phyloP scores from a whole-genome alignment of 805 yeast species.

The Millerozyma acaciae region DNA sequence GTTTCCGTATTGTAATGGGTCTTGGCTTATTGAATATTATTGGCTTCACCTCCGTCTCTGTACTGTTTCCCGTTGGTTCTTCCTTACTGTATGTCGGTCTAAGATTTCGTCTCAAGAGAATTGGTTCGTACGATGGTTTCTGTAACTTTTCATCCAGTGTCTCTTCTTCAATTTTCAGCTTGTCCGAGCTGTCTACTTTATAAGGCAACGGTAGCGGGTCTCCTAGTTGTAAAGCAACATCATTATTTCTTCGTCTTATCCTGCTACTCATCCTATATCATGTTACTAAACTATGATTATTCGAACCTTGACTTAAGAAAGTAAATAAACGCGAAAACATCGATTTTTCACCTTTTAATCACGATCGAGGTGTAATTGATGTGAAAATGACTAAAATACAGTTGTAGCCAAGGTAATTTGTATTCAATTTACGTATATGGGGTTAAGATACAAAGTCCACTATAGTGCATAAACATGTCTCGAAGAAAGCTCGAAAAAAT shows the following conservation, averaged over 20 bases:
- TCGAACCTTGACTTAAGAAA: background rate
- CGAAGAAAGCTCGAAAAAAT: background rate
- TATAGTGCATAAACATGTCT: no score
- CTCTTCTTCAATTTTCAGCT: slow-evolving; percentile 10
- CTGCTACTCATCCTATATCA: slow-evolving; percentile 9
- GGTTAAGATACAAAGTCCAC: background rate
- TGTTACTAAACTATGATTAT: no score
- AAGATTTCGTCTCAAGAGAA: background rate
- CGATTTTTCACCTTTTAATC: no score
- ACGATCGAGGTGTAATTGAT: background rate
- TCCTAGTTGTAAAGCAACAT: slow-evolving; percentile 18
- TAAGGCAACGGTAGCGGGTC: slow-evolving; percentile 37
- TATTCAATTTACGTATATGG: background rate
- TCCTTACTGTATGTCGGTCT: background rate
- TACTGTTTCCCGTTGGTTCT: background rate
- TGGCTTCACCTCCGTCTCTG: background rate
- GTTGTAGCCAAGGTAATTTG: background rate
- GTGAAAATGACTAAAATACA: background rate
- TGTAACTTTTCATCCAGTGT: slow-evolving; percentile 9
- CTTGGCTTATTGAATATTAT: slow-evolving; percentile 2
- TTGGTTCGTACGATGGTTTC: slow-evolving; percentile 1
- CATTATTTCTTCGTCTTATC: slow-evolving; percentile 5
- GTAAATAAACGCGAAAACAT: background rate
- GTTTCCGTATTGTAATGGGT: slow-evolving; percentile 4
- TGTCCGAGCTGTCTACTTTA: slow-evolving; percentile 10